Conservation (phyloP, 495 filamentous ascomycete genomes). For the Penicillium cosmopolitanum region DNA sequence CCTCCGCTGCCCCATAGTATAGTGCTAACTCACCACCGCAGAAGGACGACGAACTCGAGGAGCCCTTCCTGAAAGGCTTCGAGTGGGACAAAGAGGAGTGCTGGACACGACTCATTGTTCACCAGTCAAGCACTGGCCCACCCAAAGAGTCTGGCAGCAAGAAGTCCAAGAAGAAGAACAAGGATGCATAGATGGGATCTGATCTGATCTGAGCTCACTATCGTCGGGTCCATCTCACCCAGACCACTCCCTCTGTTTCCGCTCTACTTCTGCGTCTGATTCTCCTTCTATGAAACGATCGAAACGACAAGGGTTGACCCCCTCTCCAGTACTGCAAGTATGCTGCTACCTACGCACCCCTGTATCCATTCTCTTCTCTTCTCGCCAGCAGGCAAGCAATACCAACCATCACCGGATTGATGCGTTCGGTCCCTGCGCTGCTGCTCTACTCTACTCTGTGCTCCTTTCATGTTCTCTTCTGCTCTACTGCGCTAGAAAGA, state of each 20-base stretch:
- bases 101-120: conserved; percentile 75
- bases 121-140: conserved; percentile 73
- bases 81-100: conserved; percentile 93
- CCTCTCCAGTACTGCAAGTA: conserved; percentile 8
- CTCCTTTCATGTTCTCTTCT: background rate
- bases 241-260: background rate
- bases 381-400: background rate
- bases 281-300: background rate
- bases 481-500: background rate
- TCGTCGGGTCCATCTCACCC: background rate
- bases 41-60: conserved; percentile 85
- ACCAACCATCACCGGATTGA: background rate
- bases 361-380: background rate
- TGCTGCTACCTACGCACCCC: background rate
- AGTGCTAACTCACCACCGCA: conserved; percentile 34
- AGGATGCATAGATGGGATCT: conserved; percentile 35
- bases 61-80: conserved; percentile 85
- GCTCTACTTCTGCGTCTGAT: conserved; percentile 3
- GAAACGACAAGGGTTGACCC: conserved; percentile 25
- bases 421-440: background rate
- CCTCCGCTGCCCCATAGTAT: background rate
- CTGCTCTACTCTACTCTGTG: background rate
- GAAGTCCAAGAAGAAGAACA: conserved; percentile 71
- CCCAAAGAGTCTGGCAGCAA: conserved; percentile 52
- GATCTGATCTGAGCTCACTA: background rate